Evolutionary conservation across 352 stramenopile species (phyloP), one percentile per base, ranked within the genome.

Genomic region (Plasmopara halstedii): DNA sequence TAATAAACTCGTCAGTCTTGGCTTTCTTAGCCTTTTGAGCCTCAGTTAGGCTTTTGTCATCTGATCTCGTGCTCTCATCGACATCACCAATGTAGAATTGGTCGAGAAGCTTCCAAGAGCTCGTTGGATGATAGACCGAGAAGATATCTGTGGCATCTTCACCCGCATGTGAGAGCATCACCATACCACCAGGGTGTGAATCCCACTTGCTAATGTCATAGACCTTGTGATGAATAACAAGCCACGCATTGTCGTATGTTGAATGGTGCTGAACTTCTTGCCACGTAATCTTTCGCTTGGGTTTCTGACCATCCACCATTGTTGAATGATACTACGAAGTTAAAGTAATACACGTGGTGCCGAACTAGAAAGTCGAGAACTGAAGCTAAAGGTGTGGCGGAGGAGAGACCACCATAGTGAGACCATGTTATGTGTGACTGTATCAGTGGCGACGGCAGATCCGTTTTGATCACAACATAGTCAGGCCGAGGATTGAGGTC

Each of bases 81-180:
- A 98, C 69, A 27, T 98, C 91, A 20, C 96, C 96, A 48, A 99
- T 97, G 77, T 97, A 97, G 59, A 98, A 98, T 44, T 96, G 83
- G 56, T 98, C 94, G 48, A 99, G 80, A 42, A 96, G 65, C 51
- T 90, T 90, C 60, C 95, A 91, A 14, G 94, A 96, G 46, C 82
- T 90, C 11, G 85, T 70, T 13, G 94, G 92, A 67, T 99, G 96
- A 62, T 98, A 99, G 34, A 97, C 94, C 11, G 94, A 92, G 64
- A 99, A 99, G 23, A 98, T 96, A 64, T 99, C 96, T 3, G 96
- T 99, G 58, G 95, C 96, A 63, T 99, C 96, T 56, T 98, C 92
- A 29, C 96, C 96, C 1, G 95, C 95, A 61, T 98, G 91, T 20
- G 95, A 98, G 56, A 98, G 97, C 64, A 99, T 96, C 48, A 98